Conservation (phyloP, 2,329 filamentous ascomycete genomes). For the Ustilaginoidea virens region DNA sequence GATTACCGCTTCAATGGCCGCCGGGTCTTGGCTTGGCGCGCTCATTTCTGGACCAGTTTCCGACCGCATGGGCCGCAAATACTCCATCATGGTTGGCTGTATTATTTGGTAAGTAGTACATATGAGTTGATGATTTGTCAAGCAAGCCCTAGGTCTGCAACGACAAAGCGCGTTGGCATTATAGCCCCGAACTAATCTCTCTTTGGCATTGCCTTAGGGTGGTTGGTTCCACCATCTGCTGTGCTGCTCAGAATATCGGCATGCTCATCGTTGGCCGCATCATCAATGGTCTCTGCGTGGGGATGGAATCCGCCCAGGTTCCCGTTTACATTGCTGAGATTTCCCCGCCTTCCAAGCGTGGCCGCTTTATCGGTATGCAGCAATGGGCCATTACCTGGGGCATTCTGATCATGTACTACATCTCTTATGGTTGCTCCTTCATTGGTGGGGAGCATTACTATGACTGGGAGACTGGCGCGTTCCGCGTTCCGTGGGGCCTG, state of each 20-base stretch:
- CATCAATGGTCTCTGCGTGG: conserved; percentile 52
- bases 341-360: conserved; percentile 37
- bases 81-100: conserved; percentile 33
- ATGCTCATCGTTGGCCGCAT: conserved; percentile 40
- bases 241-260: conserved; percentile 29
- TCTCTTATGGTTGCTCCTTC: conserved; percentile 48
- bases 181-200: too few species aligned
- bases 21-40: conserved; percentile 34
- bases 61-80: conserved; percentile 33
- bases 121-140: conserved; percentile 33
- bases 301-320: conserved; percentile 50
- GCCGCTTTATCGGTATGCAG: conserved; percentile 53
- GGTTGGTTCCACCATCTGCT: conserved; percentile 29
- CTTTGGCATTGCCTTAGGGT: conserved; percentile 18
- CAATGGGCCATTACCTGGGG: conserved; percentile 58
- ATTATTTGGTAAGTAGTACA: conserved; percentile 34
- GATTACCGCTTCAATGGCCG: conserved; percentile 35
- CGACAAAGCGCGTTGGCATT: too few species aligned
- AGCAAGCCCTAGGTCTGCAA: conserved; percentile 20
- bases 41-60: conserved; percentile 31
- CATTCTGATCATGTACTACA: conserved; percentile 56
- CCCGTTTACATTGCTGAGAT: conserved; percentile 58
- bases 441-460: conserved; percentile 23
- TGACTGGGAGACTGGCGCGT: conserved; percentile 34
- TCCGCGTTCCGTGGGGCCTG: conserved; percentile 48